phyloP scores from a whole-genome alignment of 2,329 filamentous ascomycete species.

The Orbilia quercus region DNA sequence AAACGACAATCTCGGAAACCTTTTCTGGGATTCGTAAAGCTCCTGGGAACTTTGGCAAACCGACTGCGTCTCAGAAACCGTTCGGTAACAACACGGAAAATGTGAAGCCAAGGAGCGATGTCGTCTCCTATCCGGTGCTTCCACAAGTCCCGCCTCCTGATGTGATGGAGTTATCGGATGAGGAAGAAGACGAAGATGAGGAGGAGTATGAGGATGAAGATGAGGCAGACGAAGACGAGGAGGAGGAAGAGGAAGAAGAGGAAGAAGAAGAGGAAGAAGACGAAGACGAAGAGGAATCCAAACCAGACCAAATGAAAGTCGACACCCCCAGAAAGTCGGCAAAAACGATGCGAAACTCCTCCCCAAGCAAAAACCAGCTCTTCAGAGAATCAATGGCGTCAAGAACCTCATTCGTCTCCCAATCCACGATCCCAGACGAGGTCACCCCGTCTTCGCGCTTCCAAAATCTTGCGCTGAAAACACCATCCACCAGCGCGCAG shows the following conservation, averaged over 20 bases:
- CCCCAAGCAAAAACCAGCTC: constrained; percentile 31
- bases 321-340: constrained; percentile 31
- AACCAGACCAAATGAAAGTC: neutral
- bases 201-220: neutral
- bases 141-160: neutral
- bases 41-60: neutral
- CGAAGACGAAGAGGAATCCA: no score
- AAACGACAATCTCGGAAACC: constrained; percentile 37
- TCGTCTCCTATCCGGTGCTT: constrained; percentile 1
- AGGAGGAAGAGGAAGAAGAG: neutral
- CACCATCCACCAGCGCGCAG: constrained; percentile 2
- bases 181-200: neutral
- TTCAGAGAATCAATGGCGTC: constrained; percentile 1
- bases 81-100: constrained; percentile 24
- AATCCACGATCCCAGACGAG: constrained; percentile 24
- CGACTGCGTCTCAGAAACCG: neutral
- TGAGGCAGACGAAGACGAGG: neutral
- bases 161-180: constrained; percentile 16
- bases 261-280: neutral
- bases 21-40: constrained; percentile 8
- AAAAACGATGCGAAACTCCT: constrained; percentile 31
- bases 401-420: constrained; percentile 1
- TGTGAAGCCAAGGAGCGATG: neutral
- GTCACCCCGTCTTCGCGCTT: constrained; percentile 3
- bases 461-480: constrained; percentile 4